Conservation (phyloP, 306 rosid genomes). For the Acacia melanoxylon region DNA sequence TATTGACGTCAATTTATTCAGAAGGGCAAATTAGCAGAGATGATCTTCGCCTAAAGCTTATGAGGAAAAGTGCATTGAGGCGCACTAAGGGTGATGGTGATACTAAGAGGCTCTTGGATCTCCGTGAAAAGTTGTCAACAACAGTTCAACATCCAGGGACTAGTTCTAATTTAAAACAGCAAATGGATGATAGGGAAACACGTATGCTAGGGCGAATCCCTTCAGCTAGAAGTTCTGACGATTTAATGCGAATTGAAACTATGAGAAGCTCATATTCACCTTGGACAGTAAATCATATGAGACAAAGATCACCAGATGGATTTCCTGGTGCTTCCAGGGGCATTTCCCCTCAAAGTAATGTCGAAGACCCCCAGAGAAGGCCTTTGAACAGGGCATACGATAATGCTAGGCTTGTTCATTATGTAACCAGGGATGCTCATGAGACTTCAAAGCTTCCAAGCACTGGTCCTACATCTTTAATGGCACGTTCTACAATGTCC, state of each 20-base stretch:
- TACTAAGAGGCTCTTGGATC: conserved; percentile 60
- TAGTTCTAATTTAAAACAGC: conserved; percentile 41
- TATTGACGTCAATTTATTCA: conserved; percentile 24
- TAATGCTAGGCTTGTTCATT: conserved; percentile 53
- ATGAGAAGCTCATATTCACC: conserved; percentile 72
- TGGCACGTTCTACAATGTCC: conserved; percentile 48
- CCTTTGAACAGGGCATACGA: conserved; percentile 62
- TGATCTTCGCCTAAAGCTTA: conserved; percentile 87
- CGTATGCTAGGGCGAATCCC: conserved; percentile 51
- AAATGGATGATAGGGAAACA: conserved; percentile 46
- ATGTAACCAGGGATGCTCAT: conserved; percentile 54
- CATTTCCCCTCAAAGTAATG: conserved; percentile 46
- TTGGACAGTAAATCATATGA: conserved; percentile 71
- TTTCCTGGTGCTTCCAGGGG: conserved; percentile 45
- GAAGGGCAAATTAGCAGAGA: conserved; percentile 59
- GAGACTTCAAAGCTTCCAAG: conserved; percentile 60
- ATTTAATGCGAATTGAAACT: conserved; percentile 61
- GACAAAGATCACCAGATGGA: conserved; percentile 56
- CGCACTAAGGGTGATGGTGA: conserved; percentile 44
- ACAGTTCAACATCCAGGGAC: conserved; percentile 35
- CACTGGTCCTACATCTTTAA: conserved; percentile 46
- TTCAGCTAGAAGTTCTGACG: conserved; percentile 61
- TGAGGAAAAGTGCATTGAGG: conserved; percentile 65
- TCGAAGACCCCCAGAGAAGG: conserved; percentile 55
- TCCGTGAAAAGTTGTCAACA: conserved; percentile 86